Evolutionary conservation across 495 filamentous ascomycete species (phyloP).

Genomic region (Staphylotrichum tortipilum): DNA sequence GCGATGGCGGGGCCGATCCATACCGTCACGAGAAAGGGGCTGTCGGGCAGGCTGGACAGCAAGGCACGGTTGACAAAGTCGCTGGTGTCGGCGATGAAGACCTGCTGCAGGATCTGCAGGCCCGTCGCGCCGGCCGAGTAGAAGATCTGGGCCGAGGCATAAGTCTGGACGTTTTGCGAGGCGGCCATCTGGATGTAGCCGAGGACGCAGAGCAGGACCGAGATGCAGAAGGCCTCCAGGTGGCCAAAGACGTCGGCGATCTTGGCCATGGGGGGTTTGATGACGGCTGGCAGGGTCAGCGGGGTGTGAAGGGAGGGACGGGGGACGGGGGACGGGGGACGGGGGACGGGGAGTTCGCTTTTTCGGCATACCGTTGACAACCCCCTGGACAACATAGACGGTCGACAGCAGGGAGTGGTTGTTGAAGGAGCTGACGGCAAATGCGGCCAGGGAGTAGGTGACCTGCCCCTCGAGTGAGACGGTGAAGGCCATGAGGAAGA

Average conservation of each 20-base stretch:
- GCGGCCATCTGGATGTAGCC: conserved; percentile 35
- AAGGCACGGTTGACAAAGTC: conserved; percentile 53
- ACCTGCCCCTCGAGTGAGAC: conserved; percentile 40
- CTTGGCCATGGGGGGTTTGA: conserved; percentile 38
- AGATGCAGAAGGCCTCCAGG: conserved; percentile 31
- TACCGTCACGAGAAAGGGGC: conserved; percentile 55
- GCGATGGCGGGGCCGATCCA: conserved; percentile 42
- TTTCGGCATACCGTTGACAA: conserved; percentile 34
- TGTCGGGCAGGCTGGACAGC: conserved; percentile 49
- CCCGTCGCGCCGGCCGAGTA: conserved; percentile 42
- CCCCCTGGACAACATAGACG: conserved; percentile 46
- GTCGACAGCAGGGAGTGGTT: conserved; percentile 51
- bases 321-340: no score
- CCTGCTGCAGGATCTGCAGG: conserved; percentile 48
- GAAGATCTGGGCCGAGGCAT: conserved; percentile 41
- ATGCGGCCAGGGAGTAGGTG: conserved; percentile 35
- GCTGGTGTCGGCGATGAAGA: conserved; percentile 61
- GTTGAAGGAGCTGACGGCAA: conserved; percentile 47
- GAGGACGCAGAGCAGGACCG: conserved; percentile 27
- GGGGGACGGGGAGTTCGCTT: no score
- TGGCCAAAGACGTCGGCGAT: conserved; percentile 38
- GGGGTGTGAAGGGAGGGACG: no score
- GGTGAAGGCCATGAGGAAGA: conserved; percentile 39
- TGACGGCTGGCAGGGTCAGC: conserved; percentile 23
- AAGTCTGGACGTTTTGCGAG: conserved; percentile 31